Conservation (phyloP, 805 yeast species). For the Scheffersomyces ergatensis region DNA sequence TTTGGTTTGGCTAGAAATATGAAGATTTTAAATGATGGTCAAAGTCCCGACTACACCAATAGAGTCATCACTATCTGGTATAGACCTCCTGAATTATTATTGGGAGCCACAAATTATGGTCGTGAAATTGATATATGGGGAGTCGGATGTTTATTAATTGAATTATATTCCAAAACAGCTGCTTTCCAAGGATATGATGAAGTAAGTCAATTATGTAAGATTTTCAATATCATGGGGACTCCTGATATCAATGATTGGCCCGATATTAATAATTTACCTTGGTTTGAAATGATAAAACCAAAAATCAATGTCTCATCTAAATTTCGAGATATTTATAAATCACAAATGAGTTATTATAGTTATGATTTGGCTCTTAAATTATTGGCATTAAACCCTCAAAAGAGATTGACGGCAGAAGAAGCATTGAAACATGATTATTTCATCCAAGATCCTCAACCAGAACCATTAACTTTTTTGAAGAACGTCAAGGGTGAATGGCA, state of each 20-base stretch:
- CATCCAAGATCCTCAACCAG: conserved; percentile 62
- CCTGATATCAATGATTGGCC: conserved; percentile 79
- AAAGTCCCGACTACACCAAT: conserved; percentile 82
- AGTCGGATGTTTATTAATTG: conserved; percentile 85
- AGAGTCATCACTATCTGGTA: conserved; percentile 97
- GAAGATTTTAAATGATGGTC: conserved; percentile 51
- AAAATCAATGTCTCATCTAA: conserved; percentile 28
- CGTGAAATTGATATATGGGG: conserved; percentile 97
- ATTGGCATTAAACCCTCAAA: conserved; percentile 64
- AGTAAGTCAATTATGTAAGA: conserved; percentile 73
- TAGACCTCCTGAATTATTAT: conserved; percentile 88
- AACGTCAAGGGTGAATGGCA: conserved; percentile 89
- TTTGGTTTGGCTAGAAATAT: conserved; percentile 79
- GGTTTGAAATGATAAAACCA: conserved; percentile 87
- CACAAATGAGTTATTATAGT: conserved; percentile 49
- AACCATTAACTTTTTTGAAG: conserved; percentile 53
- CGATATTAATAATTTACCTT: conserved; percentile 71
- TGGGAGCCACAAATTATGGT: conserved; percentile 90
- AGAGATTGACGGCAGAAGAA: conserved; percentile 63
- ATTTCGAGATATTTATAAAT: conserved; percentile 29
- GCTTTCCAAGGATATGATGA: conserved; percentile 89
- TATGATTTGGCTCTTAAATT: conserved; percentile 64
- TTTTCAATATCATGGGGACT: conserved; percentile 84
- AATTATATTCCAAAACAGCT: conserved; percentile 71
- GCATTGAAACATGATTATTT: conserved; percentile 74